phyloP scores from a whole-genome alignment of 805 yeast genomes.

The Pichia nakasei region DNA sequence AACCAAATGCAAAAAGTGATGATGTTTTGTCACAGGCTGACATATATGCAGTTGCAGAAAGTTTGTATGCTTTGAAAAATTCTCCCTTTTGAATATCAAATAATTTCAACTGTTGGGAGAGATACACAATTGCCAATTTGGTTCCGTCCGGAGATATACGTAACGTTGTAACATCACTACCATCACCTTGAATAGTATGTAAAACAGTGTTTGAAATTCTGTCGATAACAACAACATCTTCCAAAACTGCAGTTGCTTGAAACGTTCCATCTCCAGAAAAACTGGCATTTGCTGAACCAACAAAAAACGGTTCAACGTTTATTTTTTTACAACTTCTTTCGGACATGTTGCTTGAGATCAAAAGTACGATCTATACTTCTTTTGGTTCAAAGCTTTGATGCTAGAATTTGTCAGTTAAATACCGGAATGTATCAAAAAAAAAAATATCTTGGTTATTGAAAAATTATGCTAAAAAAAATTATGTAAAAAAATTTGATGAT shows the following conservation, averaged over 20 bases:
- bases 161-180: constrained; percentile 66
- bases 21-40: constrained; percentile 72
- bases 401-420: too few relatives aligned
- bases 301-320: constrained; percentile 72
- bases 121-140: constrained; percentile 49
- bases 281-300: constrained; percentile 74
- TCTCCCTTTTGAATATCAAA: constrained; percentile 37
- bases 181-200: constrained; percentile 73
- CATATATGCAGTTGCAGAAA: constrained; percentile 76
- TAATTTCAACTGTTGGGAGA: constrained; percentile 67
- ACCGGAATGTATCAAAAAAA: too few relatives aligned
- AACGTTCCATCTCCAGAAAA: constrained; percentile 51
- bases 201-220: constrained; percentile 47
- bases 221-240: constrained; percentile 65
- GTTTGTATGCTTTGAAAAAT: constrained; percentile 43
- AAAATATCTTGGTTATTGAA: too few relatives aligned
- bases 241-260: constrained; percentile 74
- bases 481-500: too few relatives aligned
- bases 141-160: constrained; percentile 69
- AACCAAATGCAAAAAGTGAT: constrained; percentile 84
- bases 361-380: too few relatives aligned
- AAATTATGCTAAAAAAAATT: too few relatives aligned
- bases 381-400: too few relatives aligned
- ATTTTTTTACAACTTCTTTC: constrained; percentile 29
- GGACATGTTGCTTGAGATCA: too few relatives aligned